Evolutionary conservation across 208 protist species (phyloP).

Genomic region (Leishmania guyanensis): DNA sequence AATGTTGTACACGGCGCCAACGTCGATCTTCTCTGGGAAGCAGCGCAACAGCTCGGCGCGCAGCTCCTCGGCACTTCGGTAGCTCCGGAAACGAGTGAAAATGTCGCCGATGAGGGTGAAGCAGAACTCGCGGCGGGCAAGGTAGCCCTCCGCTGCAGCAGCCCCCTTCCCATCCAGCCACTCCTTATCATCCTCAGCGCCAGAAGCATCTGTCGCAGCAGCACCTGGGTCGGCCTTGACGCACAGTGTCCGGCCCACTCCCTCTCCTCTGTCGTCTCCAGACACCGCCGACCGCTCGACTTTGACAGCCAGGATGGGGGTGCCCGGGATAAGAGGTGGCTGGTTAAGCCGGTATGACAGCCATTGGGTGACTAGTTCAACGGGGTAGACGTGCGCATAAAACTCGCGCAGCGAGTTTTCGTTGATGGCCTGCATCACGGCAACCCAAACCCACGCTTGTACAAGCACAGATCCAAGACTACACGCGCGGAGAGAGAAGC

Average conservation of each 20-base stretch:
- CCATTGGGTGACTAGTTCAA: slow-evolving; percentile 80
- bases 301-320: not conserved
- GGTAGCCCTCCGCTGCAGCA: slow-evolving; percentile 56
- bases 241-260: not conserved
- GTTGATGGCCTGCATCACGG: slow-evolving; percentile 47
- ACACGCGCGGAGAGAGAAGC: not conserved
- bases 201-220: not conserved
- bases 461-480: not conserved
- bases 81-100: slow-evolving; percentile 89
- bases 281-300: not conserved
- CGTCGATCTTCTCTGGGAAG: slow-evolving; percentile 91
- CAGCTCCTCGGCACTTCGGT: slow-evolving; percentile 67
- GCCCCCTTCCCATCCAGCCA: slow-evolving; percentile 14
- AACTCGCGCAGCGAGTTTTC: slow-evolving; percentile 83
- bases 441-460: not conserved
- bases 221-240: not conserved
- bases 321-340: not conserved
- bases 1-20: slow-evolving; percentile 88
- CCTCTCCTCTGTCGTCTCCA: not conserved
- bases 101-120: slow-evolving; percentile 91
- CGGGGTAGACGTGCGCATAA: slow-evolving; percentile 88
- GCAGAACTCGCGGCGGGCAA: slow-evolving; percentile 88
- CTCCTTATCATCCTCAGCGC: not conserved
- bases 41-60: slow-evolving; percentile 70
- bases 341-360: slow-evolving; percentile 62